A percentile compares a stretch with the other conserved stretches of the same genome.
These are phyloP conservation scores for Neostapfia colusana DNA, from an alignment of 176 grass and related monocot species.

Conservation along the genomic window DNA sequence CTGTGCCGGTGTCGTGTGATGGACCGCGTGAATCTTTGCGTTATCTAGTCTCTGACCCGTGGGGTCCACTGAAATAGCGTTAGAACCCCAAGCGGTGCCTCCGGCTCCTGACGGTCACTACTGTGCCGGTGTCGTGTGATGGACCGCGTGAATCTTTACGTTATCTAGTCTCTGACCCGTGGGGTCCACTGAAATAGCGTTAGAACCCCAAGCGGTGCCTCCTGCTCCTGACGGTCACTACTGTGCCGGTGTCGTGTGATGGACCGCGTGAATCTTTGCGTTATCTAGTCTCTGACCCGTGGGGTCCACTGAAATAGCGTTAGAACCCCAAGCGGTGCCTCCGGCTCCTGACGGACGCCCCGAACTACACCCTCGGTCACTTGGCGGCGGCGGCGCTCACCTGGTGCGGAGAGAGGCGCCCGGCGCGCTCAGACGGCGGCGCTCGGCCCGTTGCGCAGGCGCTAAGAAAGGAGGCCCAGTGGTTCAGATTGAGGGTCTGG, in stretches of 20 bases:
- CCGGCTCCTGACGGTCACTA: too few species aligned
- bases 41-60: too few species aligned
- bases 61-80: too few species aligned
- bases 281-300: neutral
- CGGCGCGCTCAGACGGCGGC: neutral
- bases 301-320: neutral
- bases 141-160: too few species aligned
- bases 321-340: neutral
- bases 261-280: neutral
- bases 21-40: too few species aligned
- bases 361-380: neutral
- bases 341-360: slow-evolving; percentile 1
- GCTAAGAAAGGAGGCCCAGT: neutral
- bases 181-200: too few species aligned
- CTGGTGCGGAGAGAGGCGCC: neutral
- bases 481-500: slow-evolving; percentile 4
- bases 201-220: too few species aligned
- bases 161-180: too few species aligned
- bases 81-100: too few species aligned
- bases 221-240: slow-evolving; percentile 9
- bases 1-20: too few species aligned
- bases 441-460: neutral
- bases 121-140: too few species aligned
- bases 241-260: neutral
- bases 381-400: neutral